These are phyloP conservation scores for Tolypocladium cylindrosporum DNA, from an alignment of 2,329 filamentous ascomycete genomes.

Conservation along the genomic window DNA sequence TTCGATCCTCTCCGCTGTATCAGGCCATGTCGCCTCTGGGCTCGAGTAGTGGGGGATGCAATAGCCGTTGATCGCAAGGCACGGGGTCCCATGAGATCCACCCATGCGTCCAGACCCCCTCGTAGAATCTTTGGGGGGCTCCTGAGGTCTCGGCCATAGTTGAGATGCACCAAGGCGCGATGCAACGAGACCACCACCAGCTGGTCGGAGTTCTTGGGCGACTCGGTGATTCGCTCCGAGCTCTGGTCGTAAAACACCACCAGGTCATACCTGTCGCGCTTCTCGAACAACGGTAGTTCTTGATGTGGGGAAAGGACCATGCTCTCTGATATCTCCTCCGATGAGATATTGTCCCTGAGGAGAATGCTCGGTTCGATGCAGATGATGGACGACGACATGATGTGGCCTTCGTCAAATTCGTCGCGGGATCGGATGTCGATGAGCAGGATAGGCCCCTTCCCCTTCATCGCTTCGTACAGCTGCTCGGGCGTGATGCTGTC, in stretches of 20 bases:
- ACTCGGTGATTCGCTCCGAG: conserved; percentile 39
- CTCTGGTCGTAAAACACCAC: conserved; percentile 83
- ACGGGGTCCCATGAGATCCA: conserved; percentile 65
- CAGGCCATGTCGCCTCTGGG: conserved; percentile 13
- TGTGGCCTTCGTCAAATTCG: conserved; percentile 80
- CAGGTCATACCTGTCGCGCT: conserved; percentile 68
- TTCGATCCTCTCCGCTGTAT: conserved; percentile 29
- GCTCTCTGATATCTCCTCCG: conserved; percentile 53
- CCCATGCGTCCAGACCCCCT: conserved; percentile 82
- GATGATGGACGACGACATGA: conserved; percentile 72
- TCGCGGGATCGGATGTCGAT: conserved; percentile 78
- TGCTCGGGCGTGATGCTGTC: conserved; percentile 56
- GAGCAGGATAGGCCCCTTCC: conserved; percentile 54
- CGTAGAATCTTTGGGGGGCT: conserved; percentile 65
- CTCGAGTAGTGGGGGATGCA: conserved; percentile 6
- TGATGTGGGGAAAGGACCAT: conserved; percentile 60
- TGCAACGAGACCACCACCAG: conserved; percentile 61
- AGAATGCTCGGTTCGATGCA: conserved; percentile 78
- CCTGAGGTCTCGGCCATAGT: conserved; percentile 65
- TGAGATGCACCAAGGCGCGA: conserved; percentile 75
- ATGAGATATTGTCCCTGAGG: conserved; percentile 56
- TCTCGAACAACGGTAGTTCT: conserved; percentile 67
- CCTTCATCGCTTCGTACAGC: conserved; percentile 59
- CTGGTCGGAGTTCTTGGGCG: conserved; percentile 27
- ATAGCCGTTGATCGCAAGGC: conserved; percentile 42